Conservation (phyloP, 2,329 filamentous ascomycete species). For the Aspergillus sergii region DNA sequence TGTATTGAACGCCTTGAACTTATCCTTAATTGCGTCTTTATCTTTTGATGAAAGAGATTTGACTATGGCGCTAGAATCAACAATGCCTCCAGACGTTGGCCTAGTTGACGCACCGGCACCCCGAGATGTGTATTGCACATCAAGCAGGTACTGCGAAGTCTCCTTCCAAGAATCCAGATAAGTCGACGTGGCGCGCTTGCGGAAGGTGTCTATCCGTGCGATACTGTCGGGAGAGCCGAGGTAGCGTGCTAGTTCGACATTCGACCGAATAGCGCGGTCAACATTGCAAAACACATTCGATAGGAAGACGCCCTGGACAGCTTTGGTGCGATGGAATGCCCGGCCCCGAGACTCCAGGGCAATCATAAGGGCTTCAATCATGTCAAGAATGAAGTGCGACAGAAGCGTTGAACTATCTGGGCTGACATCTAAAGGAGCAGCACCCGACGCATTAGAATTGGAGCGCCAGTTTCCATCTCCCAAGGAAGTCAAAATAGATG, state of each 20-base stretch:
- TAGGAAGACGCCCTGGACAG: slow-evolving; percentile 82
- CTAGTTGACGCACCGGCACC: slow-evolving; percentile 53
- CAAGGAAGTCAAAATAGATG: slow-evolving; percentile 86
- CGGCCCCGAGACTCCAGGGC: slow-evolving; percentile 76
- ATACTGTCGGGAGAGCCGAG: slow-evolving; percentile 65
- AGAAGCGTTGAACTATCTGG: slow-evolving; percentile 88
- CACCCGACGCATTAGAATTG: slow-evolving; percentile 64
- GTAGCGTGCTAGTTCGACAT: slow-evolving; percentile 70
- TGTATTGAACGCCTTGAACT: slow-evolving; percentile 88
- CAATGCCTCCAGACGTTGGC: slow-evolving; percentile 65
- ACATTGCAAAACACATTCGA: slow-evolving; percentile 85
- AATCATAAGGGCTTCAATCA: slow-evolving; percentile 77
- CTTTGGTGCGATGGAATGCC: slow-evolving; percentile 73
- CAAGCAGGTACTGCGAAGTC: slow-evolving; percentile 79
- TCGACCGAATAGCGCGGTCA: slow-evolving; percentile 79
- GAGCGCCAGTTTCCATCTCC: slow-evolving; percentile 88
- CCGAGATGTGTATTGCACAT: slow-evolving; percentile 88
- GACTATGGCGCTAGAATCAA: slow-evolving; percentile 80
- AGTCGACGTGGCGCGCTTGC: slow-evolving; percentile 78
- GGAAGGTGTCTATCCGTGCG: slow-evolving; percentile 74
- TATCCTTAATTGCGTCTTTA: slow-evolving; percentile 93
- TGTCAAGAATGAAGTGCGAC: slow-evolving; percentile 85
- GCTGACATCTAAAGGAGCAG: slow-evolving; percentile 80
- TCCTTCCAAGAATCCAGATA: slow-evolving; percentile 91
- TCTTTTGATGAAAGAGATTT: slow-evolving; percentile 86